Evolutionary conservation across 345 rosid species (phyloP).

Genomic region (Fremontodendron californicum): DNA sequence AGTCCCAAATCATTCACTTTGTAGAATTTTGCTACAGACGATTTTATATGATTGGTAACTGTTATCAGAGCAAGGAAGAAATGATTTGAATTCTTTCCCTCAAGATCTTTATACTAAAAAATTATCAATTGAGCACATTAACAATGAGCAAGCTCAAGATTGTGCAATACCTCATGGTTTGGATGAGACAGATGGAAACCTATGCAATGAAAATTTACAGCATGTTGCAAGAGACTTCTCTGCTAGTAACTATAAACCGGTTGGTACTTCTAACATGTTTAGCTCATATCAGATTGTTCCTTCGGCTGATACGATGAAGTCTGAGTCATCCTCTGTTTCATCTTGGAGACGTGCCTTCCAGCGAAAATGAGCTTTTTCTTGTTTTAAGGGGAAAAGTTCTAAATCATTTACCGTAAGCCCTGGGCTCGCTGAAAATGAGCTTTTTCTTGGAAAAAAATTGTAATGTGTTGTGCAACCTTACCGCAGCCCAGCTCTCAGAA

Average conservation of each 20-base stretch:
- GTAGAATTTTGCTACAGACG: background rate
- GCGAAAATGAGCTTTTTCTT: too few relatives aligned
- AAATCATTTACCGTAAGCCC: too few relatives aligned
- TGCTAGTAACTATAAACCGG: constrained; percentile 4
- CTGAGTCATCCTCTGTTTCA: constrained; percentile 14
- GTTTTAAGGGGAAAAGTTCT: constrained; percentile 23
- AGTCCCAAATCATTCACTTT: background rate
- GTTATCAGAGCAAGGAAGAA: constrained; percentile 23
- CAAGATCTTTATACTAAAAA: constrained; percentile 9
- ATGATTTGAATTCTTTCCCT: constrained; percentile 8
- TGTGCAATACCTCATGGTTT: constrained; percentile 3
- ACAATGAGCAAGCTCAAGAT: constrained; percentile 20
- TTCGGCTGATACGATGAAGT: constrained; percentile 10
- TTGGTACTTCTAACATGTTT: background rate
- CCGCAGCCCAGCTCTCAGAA: too few relatives aligned
- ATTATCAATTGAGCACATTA: constrained; percentile 6
- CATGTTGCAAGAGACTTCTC: constrained; percentile 4
- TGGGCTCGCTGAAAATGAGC: too few relatives aligned
- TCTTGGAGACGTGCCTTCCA: constrained; percentile 14
- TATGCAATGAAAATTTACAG: constrained; percentile 5
- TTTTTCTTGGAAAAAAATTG: too few relatives aligned
- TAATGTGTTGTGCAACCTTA: too few relatives aligned
- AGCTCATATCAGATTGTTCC: constrained; percentile 22
- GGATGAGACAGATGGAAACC: constrained; percentile 15
- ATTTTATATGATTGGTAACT: background rate